Evolutionary conservation across 371 early-diverging fungal species (phyloP).

Genomic region (Rhizopus microsporus): DNA sequence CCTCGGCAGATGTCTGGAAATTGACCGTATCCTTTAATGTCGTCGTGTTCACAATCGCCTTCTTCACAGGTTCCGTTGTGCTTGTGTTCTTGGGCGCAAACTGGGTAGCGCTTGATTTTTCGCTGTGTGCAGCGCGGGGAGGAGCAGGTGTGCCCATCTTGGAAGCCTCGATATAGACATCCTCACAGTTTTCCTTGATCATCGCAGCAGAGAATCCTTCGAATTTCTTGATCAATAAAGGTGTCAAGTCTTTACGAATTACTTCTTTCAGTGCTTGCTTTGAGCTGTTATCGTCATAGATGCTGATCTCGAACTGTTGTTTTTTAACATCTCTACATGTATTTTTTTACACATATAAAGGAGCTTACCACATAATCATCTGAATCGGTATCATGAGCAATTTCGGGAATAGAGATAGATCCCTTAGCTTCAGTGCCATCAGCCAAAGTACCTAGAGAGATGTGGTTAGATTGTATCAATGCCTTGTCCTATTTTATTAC

Average conservation of each 20-base stretch:
- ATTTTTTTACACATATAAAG: background rate
- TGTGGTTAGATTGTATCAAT: background rate
- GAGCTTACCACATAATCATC: slow-evolving; percentile 75
- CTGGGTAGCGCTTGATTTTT: slow-evolving; percentile 15
- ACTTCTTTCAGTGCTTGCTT: slow-evolving; percentile 70
- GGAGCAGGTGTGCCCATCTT: slow-evolving; percentile 47
- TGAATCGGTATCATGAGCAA: slow-evolving; percentile 83
- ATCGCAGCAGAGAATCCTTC: slow-evolving; percentile 72
- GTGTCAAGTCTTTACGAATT: slow-evolving; percentile 69
- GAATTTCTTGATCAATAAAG: slow-evolving; percentile 65
- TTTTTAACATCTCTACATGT: background rate
- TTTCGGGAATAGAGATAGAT: slow-evolving; percentile 85
- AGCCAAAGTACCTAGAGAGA: slow-evolving; percentile 48
- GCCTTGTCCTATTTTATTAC: slow-evolving; percentile 29
- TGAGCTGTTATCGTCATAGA: slow-evolving; percentile 59
- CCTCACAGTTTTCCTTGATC: slow-evolving; percentile 80
- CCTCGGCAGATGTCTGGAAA: slow-evolving; percentile 85
- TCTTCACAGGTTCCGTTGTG: slow-evolving; percentile 20
- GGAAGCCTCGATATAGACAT: slow-evolving; percentile 81
- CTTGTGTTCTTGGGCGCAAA: slow-evolving; percentile 23
- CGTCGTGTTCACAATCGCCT: slow-evolving; percentile 58
- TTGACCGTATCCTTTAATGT: slow-evolving; percentile 77
- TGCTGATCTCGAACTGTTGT: slow-evolving; percentile 73
- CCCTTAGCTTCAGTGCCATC: slow-evolving; percentile 76
- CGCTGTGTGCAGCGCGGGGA: slow-evolving; percentile 32